Evolutionary conservation across 2,329 filamentous ascomycete species (phyloP), one percentile per base, ranked within the genome.

Genomic region (Sporothrix humicola): DNA sequence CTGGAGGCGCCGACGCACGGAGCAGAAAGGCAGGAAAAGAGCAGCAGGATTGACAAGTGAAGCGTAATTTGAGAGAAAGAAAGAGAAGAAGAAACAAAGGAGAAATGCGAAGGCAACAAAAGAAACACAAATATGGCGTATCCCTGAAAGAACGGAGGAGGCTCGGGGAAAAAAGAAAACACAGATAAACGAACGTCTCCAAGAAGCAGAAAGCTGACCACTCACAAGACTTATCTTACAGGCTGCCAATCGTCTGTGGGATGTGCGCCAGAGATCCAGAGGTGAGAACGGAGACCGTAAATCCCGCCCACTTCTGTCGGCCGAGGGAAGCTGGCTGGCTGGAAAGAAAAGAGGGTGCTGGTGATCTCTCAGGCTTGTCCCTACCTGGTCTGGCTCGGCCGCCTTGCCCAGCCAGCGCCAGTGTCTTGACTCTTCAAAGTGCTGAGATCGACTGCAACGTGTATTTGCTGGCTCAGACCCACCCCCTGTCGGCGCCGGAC

Each of bases 381-480:
- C 23, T 42, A 26, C 17, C 66, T 69, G 66, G 66, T 15, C 66
- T 56, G 66, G 26, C 17, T 54, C 23, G 23, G 15, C 46, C 26
- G 23, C 46, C 61, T 46, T 65, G 61, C 61, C 59, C 31, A 44
- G 31, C 61, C 61, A 48, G 61, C 42, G 15, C 58, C 31, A 61
- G 58, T 7, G 42, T 26, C 61, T 66, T 48, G 42, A 46, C 42
- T 48, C 61, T 66, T 66, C 42, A 46, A 48, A 26, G 42, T 66
- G 37, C 42, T 66, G 42, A 48, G 61, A 66, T 46, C 61, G 61
- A 66, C 42, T 48, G 61, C 23, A 68, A 52, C 65, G 46, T 52
- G 10, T 52, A n/a, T 52, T 68, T 15, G 65, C 65, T 68, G 65
- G 65, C 46, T 13, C 13, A 13, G 50, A 23, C 66, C 66, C 66